These are phyloP conservation scores for Fusarium sp. DNA, from an alignment of 2,329 filamentous ascomycete genomes.

Conservation along the genomic window DNA sequence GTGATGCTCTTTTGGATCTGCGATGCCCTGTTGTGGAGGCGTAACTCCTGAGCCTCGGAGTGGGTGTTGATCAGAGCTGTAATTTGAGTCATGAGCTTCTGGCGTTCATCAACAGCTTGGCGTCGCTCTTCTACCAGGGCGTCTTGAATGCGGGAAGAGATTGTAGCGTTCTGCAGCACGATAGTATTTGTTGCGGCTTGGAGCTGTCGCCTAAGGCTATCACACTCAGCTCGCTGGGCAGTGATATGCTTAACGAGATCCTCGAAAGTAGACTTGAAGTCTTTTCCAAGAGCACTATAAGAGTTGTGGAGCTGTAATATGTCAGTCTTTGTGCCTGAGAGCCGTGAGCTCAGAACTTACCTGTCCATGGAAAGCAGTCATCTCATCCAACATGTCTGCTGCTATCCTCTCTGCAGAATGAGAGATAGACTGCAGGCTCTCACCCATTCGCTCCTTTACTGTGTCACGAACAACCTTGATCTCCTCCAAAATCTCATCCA, in stretches of 20 bases:
- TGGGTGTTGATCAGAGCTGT: constrained; percentile 79
- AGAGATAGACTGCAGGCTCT: constrained; percentile 85
- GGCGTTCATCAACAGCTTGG: constrained; percentile 77
- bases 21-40: constrained; percentile 73
- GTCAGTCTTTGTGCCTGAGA: constrained; percentile 12
- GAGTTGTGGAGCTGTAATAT: constrained; percentile 76
- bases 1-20: constrained; percentile 72
- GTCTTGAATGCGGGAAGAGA: constrained; percentile 74
- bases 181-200: constrained; percentile 75
- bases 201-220: constrained; percentile 77
- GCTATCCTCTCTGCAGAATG: constrained; percentile 88
- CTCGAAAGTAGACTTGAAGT: constrained; percentile 89
- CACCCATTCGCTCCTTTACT: constrained; percentile 86
- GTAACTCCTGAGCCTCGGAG: constrained; percentile 76
- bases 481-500: constrained; percentile 92
- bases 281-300: constrained; percentile 83
- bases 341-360: constrained; percentile 49
- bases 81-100: constrained; percentile 80
- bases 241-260: constrained; percentile 79
- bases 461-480: constrained; percentile 90
- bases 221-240: constrained; percentile 80
- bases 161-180: constrained; percentile 73
- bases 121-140: constrained; percentile 81
- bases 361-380: constrained; percentile 82
- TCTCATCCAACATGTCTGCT: constrained; percentile 86